Evolutionary conservation across 495 filamentous ascomycete genomes (phyloP).

Genomic region (Terfezia claveryi): DNA sequence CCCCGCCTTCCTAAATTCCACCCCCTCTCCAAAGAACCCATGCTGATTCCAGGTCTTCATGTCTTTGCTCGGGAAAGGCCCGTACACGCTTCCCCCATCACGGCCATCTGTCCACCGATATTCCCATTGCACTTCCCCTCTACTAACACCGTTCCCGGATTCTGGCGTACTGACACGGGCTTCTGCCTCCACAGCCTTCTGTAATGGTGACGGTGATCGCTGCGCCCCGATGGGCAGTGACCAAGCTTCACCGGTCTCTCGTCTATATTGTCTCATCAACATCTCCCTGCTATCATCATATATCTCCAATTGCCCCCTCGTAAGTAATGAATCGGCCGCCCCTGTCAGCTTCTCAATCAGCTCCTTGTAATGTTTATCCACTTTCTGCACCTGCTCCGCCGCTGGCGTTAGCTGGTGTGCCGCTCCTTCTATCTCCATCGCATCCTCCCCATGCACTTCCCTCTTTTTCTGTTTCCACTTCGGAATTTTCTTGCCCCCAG

Average conservation of each 20-base stretch:
- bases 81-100: constrained; percentile 60
- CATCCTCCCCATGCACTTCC: constrained; percentile 28
- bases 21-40: constrained; percentile 74
- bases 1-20: constrained; percentile 56
- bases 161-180: constrained; percentile 8
- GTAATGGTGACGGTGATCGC: neutral
- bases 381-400: constrained; percentile 26
- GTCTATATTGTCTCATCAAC: constrained; percentile 56
- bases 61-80: constrained; percentile 59
- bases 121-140: constrained; percentile 42
- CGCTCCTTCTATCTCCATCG: constrained; percentile 7
- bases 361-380: constrained; percentile 41
- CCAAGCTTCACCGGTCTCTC: constrained; percentile 78
- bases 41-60: constrained; percentile 79
- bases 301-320: constrained; percentile 58
- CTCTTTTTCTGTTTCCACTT: constrained; percentile 30
- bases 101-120: constrained; percentile 75
- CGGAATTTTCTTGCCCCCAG: constrained; percentile 26
- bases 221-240: constrained; percentile 35
- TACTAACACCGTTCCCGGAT: constrained; percentile 8
- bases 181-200: constrained; percentile 6
- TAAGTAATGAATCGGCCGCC: constrained; percentile 65
- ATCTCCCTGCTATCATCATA: constrained; percentile 79
- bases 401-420: too few relatives aligned
- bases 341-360: constrained; percentile 66